Evolutionary conservation across 164 flowering plant genomes (phyloP).

Genomic region (Tetrastigma voinierianum): DNA sequence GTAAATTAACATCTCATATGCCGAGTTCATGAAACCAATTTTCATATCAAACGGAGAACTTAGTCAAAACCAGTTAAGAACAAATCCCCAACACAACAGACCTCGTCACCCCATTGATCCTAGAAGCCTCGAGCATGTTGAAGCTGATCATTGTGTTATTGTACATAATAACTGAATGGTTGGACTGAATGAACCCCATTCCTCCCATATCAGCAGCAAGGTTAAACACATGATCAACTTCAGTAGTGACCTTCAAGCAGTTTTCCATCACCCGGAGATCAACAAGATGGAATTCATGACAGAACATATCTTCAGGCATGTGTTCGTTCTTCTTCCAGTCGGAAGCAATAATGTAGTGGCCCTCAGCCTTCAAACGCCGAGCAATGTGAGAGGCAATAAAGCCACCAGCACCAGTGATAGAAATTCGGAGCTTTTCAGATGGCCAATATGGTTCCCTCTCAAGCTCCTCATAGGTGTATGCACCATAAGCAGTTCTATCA

Average conservation of each 20-base stretch:
- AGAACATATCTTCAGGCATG: conserved; percentile 98
- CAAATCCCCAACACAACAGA: conserved; percentile 18
- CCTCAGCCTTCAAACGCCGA: conserved; percentile 85
- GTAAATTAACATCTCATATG: not conserved
- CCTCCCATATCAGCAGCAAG: conserved; percentile 99
- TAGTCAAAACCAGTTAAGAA: not conserved
- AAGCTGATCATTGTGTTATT: conserved; percentile 99
- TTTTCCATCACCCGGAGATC: conserved; percentile 98
- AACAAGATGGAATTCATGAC: conserved; percentile 92
- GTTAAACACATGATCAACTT: conserved; percentile 92
- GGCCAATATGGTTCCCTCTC: conserved; percentile 98
- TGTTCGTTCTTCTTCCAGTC: conserved; percentile 99
- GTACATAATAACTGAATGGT: conserved; percentile 96
- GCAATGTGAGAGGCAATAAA: conserved; percentile 99
- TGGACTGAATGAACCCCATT: conserved; percentile 99
- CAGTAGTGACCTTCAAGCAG: conserved; percentile 82
- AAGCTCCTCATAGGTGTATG: conserved; percentile 76
- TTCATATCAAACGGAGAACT: not conserved
- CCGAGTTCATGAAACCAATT: not conserved
- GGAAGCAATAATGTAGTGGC: conserved; percentile 95
- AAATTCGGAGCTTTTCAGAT: conserved; percentile 77
- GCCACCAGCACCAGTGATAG: conserved; percentile 98
- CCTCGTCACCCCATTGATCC: conserved; percentile 94
- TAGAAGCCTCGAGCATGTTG: conserved; percentile 93
- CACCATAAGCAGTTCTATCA: conserved; percentile 56